Base-by-base conservation (phyloP, 257 asterid genomes). In the Ilex asprella region DNA sequence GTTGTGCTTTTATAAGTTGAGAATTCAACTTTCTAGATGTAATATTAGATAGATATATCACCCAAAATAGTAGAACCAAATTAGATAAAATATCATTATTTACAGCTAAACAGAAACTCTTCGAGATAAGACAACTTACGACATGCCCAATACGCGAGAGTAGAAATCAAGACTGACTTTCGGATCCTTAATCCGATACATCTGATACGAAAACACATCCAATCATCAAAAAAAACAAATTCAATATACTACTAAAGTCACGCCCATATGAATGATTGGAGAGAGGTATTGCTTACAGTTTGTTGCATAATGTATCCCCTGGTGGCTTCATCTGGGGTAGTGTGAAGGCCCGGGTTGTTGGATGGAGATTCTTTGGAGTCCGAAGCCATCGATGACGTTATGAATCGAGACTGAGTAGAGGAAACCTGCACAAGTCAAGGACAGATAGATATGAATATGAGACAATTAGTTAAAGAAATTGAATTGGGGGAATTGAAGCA, bases 171-270 rank as follows among this genome's bases (percentile, higher is more conserved):
- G 27, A 21, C 27, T 21, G 27, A 60, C 82, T 93, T 82, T 79
- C 3, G 99, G 99, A 71, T 93, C 99, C 87, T 87, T 89, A 10
- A 93, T 84, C 9, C 97, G 84, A 69, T 87, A 64, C 99, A 93
- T 93, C 99, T 93, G 81, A 74, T 10, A 63, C 47, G 5, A 39
- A 54, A 31, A 66, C 76, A 39, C 71, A 74, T 58, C 53, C 69
- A 61, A 32, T 62, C 53, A 43, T 65, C 16, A 10, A 64, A 21
- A 43, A 21, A 21, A 21, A 21, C 27, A 21, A 21, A 21, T 21
- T 21, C 27, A 21, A 21, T 21, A 21, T 21, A 21, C 27, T 21
- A 21, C 27, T 21, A 21, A 21, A 21, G 27, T 21, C 27, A 21
- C 27, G 1, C 27, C 27, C 27, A 21, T 21, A 21, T 21, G 53